Conservation (phyloP, 2,329 filamentous ascomycete genomes). For the Fusarium illudens region DNA sequence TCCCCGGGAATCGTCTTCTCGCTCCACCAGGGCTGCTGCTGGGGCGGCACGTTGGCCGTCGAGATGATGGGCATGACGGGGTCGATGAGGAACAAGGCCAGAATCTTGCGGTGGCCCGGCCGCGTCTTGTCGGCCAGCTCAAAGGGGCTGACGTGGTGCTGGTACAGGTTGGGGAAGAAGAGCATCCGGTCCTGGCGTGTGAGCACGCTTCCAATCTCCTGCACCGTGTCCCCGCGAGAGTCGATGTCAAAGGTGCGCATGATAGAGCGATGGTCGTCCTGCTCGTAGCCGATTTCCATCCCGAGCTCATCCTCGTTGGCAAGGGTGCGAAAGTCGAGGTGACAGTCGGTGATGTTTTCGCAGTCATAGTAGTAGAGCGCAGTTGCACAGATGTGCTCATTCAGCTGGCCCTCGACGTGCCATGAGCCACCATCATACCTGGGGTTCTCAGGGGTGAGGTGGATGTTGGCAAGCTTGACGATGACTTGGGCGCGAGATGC, state of each 20-base stretch:
- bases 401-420: constrained; percentile 64
- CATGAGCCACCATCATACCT: constrained; percentile 61
- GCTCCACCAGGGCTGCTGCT: constrained; percentile 52
- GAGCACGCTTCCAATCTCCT: constrained; percentile 57
- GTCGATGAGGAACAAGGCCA: constrained; percentile 69
- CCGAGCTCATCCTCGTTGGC: constrained; percentile 45
- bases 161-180: constrained; percentile 63
- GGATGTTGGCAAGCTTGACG: constrained; percentile 69
- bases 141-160: constrained; percentile 63
- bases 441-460: constrained; percentile 66
- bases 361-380: constrained; percentile 69
- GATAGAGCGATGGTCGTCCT: constrained; percentile 48
- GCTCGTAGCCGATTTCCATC: constrained; percentile 41
- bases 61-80: constrained; percentile 56
- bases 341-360: constrained; percentile 65
- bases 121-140: constrained; percentile 58
- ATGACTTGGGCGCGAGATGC: constrained; percentile 64
- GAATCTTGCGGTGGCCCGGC: constrained; percentile 66
- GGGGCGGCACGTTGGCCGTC: constrained; percentile 56
- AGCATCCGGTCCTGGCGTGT: constrained; percentile 59
- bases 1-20: neutral
- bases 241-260: constrained; percentile 48
- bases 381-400: constrained; percentile 71
- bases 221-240: constrained; percentile 26
- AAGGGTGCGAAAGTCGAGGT: constrained; percentile 59